Percentiles rank a stretch among this genome's conserved stretches.
Evolutionary conservation across 176 grass and related monocot genomes (phyloP).

Genomic region (Phoenix roebelenii): DNA sequence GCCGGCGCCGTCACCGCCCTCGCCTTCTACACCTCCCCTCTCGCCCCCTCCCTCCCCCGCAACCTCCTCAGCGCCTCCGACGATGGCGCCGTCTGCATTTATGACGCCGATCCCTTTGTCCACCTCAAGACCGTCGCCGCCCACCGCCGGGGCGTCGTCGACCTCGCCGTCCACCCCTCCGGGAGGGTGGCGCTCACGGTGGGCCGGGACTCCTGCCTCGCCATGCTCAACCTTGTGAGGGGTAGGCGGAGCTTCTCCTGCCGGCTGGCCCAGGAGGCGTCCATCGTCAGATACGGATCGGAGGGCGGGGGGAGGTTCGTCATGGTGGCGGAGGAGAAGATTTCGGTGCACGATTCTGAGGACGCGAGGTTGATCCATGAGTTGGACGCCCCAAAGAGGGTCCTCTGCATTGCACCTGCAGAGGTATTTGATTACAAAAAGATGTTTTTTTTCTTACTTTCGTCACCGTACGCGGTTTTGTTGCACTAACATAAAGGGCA

Average conservation of each 20-base stretch:
- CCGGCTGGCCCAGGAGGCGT: constrained; percentile 51
- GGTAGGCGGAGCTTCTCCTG: constrained; percentile 62
- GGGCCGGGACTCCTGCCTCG: constrained; percentile 40
- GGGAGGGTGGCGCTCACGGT: constrained; percentile 61
- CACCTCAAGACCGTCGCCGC: constrained; percentile 43
- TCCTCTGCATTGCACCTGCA: constrained; percentile 44
- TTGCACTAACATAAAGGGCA: neutral
- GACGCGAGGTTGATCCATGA: constrained; percentile 73
- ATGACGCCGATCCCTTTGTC: constrained; percentile 69
- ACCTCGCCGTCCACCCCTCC: constrained; percentile 56
- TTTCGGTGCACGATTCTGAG: constrained; percentile 60
- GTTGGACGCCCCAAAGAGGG: constrained; percentile 39
- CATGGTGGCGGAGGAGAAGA: constrained; percentile 41
- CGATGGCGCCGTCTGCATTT: constrained; percentile 66
- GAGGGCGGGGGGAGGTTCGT: constrained; percentile 38
- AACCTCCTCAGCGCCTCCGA: constrained; percentile 85
- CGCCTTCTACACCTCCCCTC: constrained; percentile 52
- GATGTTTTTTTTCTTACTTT: neutral
- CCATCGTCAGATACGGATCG: constrained; percentile 30
- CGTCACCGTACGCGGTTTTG: neutral
- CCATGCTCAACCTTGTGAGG: constrained; percentile 72
- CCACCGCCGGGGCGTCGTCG: constrained; percentile 30
- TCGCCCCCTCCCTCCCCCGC: constrained; percentile 46
- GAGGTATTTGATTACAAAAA: constrained; percentile 41
- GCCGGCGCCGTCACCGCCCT: constrained; percentile 61